Evolutionary conservation across 176 grass and related monocot genomes (phyloP).

Genomic region (Eleusine indica): DNA sequence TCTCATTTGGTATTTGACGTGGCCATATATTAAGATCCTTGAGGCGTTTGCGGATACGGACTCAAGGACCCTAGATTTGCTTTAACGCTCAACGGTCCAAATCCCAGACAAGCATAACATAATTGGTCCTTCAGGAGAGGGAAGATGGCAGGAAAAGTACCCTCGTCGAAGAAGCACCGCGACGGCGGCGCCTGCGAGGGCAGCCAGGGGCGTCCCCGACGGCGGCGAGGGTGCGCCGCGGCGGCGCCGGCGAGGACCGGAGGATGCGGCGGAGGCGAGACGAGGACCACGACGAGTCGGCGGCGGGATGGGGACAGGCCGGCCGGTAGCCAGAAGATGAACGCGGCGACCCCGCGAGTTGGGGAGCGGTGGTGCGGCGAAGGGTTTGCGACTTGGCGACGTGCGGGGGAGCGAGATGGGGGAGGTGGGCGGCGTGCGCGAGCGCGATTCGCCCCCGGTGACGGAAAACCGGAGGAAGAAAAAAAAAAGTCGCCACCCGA

Average conservation of each 20-base stretch:
- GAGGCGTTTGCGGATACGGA: background rate
- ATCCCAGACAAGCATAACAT: background rate
- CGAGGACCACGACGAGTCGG: background rate
- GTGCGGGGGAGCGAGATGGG: slow-evolving; percentile 32
- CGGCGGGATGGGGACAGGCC: background rate
- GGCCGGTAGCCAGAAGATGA: background rate
- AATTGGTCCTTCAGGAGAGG: slow-evolving; percentile 12
- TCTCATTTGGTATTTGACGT: background rate
- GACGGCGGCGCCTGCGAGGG: background rate
- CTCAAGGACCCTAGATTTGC: slow-evolving; percentile 26
- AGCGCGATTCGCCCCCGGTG: slow-evolving; percentile 41
- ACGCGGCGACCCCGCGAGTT: slow-evolving; percentile 1
- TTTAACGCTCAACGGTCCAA: slow-evolving; percentile 28
- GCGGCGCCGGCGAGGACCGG: background rate
- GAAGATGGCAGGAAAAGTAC: slow-evolving; percentile 18
- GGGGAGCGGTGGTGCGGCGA: slow-evolving; percentile 28
- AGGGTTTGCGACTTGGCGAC: slow-evolving; percentile 44
- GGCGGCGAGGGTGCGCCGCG: background rate
- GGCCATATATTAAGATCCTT: background rate
- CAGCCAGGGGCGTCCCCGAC: background rate
- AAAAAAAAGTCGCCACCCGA: slow-evolving; percentile 14
- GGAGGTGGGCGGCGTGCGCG: slow-evolving; percentile 46
- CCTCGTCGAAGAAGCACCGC: slow-evolving; percentile 9
- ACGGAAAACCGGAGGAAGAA: background rate
- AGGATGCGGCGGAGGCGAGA: background rate